A percentile compares a stretch with the other conserved stretches of the same genome.
phyloP scores from a whole-genome alignment of 2,329 filamentous ascomycete genomes.

The Hymenoscyphus salicellus region DNA sequence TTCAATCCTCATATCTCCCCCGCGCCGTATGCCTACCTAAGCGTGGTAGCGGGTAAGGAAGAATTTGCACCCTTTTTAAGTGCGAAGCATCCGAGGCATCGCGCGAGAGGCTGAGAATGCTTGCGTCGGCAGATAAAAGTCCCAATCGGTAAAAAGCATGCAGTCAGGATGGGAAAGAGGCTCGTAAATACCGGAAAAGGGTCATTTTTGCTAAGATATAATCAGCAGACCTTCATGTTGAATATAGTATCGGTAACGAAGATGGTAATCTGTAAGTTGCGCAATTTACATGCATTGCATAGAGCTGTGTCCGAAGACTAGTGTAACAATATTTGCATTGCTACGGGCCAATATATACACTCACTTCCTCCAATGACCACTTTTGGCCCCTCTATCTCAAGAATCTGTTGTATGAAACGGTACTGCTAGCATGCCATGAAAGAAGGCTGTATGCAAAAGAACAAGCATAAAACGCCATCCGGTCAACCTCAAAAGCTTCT shows the following conservation, averaged over 20 bases:
- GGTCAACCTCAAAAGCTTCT: neutral
- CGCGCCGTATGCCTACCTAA: no score
- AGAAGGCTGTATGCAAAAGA: neutral
- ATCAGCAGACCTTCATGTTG: neutral
- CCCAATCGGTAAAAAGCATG: neutral
- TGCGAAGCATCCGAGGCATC: no score
- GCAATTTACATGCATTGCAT: neutral
- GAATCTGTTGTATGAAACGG: neutral
- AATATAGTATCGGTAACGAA: constrained; percentile 1
- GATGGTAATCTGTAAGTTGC: neutral
- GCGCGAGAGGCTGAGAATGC: no score
- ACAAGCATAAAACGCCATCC: constrained; percentile 6
- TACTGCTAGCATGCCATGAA: neutral
- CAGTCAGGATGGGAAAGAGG: neutral
- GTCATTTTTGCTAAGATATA: neutral
- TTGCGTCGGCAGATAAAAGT: neutral
- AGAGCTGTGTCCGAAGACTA: neutral
- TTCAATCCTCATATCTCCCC: neutral
- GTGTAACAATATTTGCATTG: neutral
- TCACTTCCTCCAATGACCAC: neutral
- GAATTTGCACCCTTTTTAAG: no score
- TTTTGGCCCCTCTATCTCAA: neutral
- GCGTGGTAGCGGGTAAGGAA: no score
- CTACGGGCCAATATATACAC: neutral
- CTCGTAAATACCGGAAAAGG: neutral